Percentiles rank a stretch among this genome's conserved stretches.
Evolutionary conservation across 2,329 filamentous ascomycete species (phyloP).

Genomic region (Colletotrichum truncatum): DNA sequence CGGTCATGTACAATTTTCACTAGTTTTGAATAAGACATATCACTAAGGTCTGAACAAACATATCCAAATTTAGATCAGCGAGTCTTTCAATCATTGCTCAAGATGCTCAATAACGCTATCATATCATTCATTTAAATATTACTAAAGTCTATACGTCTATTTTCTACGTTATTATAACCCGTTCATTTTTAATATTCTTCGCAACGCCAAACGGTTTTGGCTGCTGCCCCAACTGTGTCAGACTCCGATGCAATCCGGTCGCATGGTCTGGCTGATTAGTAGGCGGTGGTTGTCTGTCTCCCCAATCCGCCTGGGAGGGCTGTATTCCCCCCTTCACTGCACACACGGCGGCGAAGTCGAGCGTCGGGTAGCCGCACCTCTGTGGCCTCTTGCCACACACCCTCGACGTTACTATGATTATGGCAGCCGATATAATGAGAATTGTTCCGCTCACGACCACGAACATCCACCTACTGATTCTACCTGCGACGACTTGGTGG

Average conservation of each 20-base stretch:
- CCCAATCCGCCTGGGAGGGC: background rate
- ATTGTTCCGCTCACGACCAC: constrained; percentile 9
- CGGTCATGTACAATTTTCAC: too few species aligned
- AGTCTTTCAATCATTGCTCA: too few species aligned
- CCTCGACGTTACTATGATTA: constrained; percentile 16
- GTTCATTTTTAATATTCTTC: constrained; percentile 21
- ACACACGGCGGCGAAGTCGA: constrained; percentile 26
- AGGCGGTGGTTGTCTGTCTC: background rate
- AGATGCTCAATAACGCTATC: too few species aligned
- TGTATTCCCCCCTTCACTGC: constrained; percentile 12
- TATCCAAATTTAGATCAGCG: too few species aligned
- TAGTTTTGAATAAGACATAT: too few species aligned
- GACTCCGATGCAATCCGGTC: constrained; percentile 2
- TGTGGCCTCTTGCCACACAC: constrained; percentile 20
- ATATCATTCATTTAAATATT: too few species aligned
- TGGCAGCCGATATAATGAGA: background rate
- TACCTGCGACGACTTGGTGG: constrained; percentile 22
- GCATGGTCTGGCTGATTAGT: background rate
- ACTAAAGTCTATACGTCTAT: too few species aligned
- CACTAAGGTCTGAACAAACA: too few species aligned
- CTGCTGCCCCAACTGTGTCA: constrained; percentile 23
- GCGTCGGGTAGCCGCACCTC: constrained; percentile 23
- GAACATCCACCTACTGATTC: constrained; percentile 18
- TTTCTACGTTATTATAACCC: constrained; percentile 14
- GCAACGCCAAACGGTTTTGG: constrained; percentile 14